Evolutionary conservation across 306 rosid species (phyloP), one percentile per base, ranked within the genome.

Genomic region (Cucumis hystrix): DNA sequence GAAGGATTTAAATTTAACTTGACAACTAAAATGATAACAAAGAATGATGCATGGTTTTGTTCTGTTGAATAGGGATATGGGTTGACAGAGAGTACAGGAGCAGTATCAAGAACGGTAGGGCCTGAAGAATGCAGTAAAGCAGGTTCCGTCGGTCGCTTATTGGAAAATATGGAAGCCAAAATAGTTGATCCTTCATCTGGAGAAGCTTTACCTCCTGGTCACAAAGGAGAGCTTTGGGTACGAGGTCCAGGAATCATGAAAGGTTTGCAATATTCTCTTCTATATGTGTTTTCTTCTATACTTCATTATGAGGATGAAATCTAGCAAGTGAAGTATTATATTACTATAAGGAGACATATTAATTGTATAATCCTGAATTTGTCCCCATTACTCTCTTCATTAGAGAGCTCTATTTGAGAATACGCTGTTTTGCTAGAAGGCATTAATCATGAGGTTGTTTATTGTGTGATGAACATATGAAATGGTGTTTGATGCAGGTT

Each of bases 201-300:
- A 41, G 85, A 89, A 72, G 79, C 91, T 1, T 87, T 95, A 71
- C 82, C 87, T 75, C 97, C 97, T 57, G 87, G 88, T 20, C 89
- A 80, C 25, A 83, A 15, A 77, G 98, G 98, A 7, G 98, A 95
- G 81, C 89, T 95, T 4, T 92, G 97, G 97, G 54, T 95, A 52
- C 84, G 96, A 78, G 98, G 97, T 63, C 97, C 97, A 51, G 79
- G 88, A 13, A 63, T 95, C 78, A 95, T 95, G 98, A 86, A 88
- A 82, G 93, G 97, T 87, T 25, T 25, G 60, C 57, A 37, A 56
- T 5, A 59, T 25, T 37, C 72, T 41, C 8, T 55, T 70, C 30
- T 28, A 28, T 28, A 28, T 39, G 16, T 52, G 71, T 73, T 12
- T 33, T 23, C 73, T 54, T 69, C 39, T 41, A 7, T 21, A 11